Base-by-base conservation (phyloP, 805 yeast genomes). In the Suhomyces faveliae region DNA sequence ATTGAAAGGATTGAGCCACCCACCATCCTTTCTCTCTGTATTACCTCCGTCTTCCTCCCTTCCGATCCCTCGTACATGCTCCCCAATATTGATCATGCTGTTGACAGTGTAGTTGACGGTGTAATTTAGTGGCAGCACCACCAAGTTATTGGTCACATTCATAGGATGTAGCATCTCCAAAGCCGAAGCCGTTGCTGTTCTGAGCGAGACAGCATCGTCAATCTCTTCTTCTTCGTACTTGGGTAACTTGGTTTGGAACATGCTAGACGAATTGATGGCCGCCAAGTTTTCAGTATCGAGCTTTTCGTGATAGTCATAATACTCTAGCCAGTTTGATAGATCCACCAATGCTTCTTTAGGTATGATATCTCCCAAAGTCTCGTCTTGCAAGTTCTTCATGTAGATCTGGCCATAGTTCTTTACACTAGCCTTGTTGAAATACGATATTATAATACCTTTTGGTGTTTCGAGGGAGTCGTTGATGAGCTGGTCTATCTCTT, bases 71-170 rank as follows among this genome's bases (percentile, higher is more conserved):
- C 48, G 20, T 12, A 42, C 52, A 3, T 47, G 47, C 13, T 30
- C 44, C n/a, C 66, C 62, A 8, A 63, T 47, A n/a, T 53, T 58
- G 46, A 57, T 59, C 57, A 71, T 60, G 11, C 70, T 68, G 41
- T 58, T 65, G 38, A 72, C 62, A 0, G 77, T 70, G 37, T 57
- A 61, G 41, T 58, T 65, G 38, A 72, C 62, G 0, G 77, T 70
- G 37, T 57, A 61, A 42, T 58, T 65, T 5, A 73, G 39, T 1
- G 77, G 77, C 67, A 60, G 68, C 8, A 71, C 60, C 5, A 72
- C 69, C 24, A 69, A 57, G 45, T 62, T 63, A 49, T 66, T 69
- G 11, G 75, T 66, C 12, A 71, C 51, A 43, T 57, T 65, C 5
- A 66, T 49, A 0, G 75, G 75, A 42, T 67, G 58, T n/a, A 69